Evolutionary conservation across 2,329 filamentous ascomycete genomes (phyloP), one percentile per base, ranked within the genome.

Genomic region (Xylariaceae sp.): DNA sequence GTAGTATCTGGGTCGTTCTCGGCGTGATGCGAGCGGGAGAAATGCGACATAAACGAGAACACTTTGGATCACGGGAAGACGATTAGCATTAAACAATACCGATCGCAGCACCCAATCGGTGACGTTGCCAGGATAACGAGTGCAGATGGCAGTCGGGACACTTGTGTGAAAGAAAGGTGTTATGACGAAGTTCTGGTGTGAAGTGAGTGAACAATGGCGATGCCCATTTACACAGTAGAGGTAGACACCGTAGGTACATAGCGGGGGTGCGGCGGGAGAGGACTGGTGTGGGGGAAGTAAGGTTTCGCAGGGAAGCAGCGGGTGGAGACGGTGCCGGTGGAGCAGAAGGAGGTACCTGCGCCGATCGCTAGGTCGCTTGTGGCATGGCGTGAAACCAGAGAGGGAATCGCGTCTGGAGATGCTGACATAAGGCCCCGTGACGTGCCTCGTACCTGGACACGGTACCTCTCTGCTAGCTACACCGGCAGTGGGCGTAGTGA

Each of bases 41-140:
- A 87, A 76, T 87, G 85, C 74, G 89, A 91, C 83, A 95, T 93
- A 76, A 95, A 95, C 69, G 90, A 95, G 68, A 92, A 81, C 59
- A 96, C 91, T 95, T 65, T 57, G 59, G 62, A 69, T 65, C 57
- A 63, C 60, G 63, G 64, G 60, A 61, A 55, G 59, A 58, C 63
- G 57, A 69, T 75, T 73, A 75, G 73, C 66, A 72, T 64, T 65
- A 70, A 53, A 59, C 51, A 66, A 58, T 45, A 45, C 42, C 13
- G 42, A n/a, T 4, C 61, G 56, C 53, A 44, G 52, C 53, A 56
- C 54, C 51, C 17, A 48, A 15, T 47, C 47, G 9, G 18, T 11
- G 47, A 11, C 59, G 51, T 42, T 51, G 13, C n/a, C 9, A 45
- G 10, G 13, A 6, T n/a, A 15, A 15, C 3, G 13, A n/a, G 10